Base-by-base conservation (phyloP, 1,284 basidiomycete genomes). In the Irpex rosettiformis region DNA sequence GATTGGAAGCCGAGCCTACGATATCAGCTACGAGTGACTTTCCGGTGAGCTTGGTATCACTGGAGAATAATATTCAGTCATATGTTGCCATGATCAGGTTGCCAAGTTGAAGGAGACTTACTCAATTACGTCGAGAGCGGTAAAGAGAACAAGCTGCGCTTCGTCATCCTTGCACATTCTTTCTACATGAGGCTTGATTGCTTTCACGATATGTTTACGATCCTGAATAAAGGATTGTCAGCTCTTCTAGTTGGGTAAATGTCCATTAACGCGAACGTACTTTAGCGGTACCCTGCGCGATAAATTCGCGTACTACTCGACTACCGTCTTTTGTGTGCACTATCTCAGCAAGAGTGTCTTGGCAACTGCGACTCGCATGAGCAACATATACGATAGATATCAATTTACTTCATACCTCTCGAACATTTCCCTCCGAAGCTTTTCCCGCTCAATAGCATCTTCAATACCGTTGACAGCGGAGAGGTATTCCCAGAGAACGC, bases 261-360 rank as follows among this genome's bases (percentile, higher is more conserved):
- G n/a, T n/a, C n/a, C 8, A 25, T 24, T 6, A 40, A 43, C 18
- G 18, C 24, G 54, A 22, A 51, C 66, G 25, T 56, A 87, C 88
- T 77, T 95, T 96, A 2, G 93, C 92, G 5, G 80, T 84, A 4
- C 92, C 91, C 56, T 83, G 79, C 0, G 86, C 91, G 37, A 95
- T 79, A 69, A 96, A 89, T 63, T 93, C 88, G 45, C 93, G 84
- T 1, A 91, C 92, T 22, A 83, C 85, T n/a, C 91, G 84, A 57
- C 91, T 91, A 11, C 93, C 93, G 68, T 96, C 91, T 69, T 86
- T 92, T 25, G 94, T 96, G 68, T 96, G 94, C 0, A 94, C 92
- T 79, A 95, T 92, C 67, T 96, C 93, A 1, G 93, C 88, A 6
- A 95, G 75, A 18, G 87, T 79, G 57, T 96, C 93, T 65, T 92